These are phyloP conservation scores for Cryptococcus sp. DNA, from an alignment of 1,284 basidiomycete genomes.

Conservation along the genomic window DNA sequence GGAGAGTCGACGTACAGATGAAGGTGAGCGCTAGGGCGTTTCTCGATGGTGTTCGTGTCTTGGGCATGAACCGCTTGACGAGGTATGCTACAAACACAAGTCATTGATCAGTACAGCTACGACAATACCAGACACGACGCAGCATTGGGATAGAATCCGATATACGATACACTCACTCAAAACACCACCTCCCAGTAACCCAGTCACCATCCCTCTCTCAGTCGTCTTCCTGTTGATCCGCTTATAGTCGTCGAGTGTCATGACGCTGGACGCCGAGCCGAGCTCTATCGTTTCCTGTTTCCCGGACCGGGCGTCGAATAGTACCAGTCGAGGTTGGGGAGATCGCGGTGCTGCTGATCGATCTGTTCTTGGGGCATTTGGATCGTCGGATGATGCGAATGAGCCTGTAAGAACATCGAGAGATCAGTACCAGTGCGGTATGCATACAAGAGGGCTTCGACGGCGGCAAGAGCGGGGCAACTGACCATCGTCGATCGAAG, in stretches of 20 bases:
- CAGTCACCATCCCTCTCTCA: constrained; percentile 22
- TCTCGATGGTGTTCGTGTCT: constrained; percentile 13
- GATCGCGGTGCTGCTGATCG: constrained; percentile 5
- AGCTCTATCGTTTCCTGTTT: constrained; percentile 18
- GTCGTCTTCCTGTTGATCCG: constrained; percentile 16
- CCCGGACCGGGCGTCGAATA: constrained; percentile 20
- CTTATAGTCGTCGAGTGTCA: constrained; percentile 23
- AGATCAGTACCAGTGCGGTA: not conserved
- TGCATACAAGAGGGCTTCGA: not conserved
- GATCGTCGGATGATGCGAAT: constrained; percentile 3
- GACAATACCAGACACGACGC: not conserved
- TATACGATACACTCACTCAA: constrained; percentile 13
- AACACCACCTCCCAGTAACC: constrained; percentile 18
- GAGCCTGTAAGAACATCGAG: constrained; percentile 16
- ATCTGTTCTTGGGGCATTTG: constrained; percentile 3
- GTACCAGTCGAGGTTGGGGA: constrained; percentile 13
- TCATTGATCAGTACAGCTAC: not conserved
- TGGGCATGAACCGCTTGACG: constrained; percentile 18
- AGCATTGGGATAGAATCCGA: not conserved
- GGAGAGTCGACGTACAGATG: constrained; percentile 20
- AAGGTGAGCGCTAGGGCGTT: constrained; percentile 35
- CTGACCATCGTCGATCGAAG: constrained; percentile 23
- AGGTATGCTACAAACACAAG: constrained; percentile 9
- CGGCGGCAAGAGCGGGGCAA: not conserved
- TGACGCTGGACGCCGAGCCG: constrained; percentile 12